phyloP scores from a whole-genome alignment of 1,284 basidiomycete species.

The Ceratorhiza oryzae-sativae region DNA sequence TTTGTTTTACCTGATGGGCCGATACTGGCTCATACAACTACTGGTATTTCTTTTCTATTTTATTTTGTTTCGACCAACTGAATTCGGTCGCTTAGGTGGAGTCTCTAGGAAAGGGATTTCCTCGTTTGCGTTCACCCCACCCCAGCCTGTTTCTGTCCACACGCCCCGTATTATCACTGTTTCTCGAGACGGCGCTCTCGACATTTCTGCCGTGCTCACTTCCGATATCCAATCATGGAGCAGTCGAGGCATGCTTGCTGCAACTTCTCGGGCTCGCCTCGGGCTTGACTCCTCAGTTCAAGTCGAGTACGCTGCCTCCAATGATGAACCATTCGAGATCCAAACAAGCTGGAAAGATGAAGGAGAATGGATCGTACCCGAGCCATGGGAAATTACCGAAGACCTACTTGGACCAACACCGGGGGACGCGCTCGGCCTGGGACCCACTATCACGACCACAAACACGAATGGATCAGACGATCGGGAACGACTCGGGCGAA shows the following conservation, averaged over 20 bases:
- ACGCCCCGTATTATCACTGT: constrained; percentile 40
- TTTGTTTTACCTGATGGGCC: constrained; percentile 14
- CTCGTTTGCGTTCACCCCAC: constrained; percentile 41
- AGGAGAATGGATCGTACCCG: constrained; percentile 33
- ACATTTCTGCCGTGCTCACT: constrained; percentile 37
- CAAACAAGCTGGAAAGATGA: constrained; percentile 28
- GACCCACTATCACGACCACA: neutral
- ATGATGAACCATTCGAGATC: constrained; percentile 28
- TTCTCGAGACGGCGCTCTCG: constrained; percentile 37
- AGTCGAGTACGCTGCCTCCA: neutral
- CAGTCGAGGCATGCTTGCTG: constrained; percentile 40
- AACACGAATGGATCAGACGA: neutral
- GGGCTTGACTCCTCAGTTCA: neutral
- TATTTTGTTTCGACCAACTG: neutral
- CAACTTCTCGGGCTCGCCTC: constrained; percentile 18
- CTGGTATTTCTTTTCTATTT: neutral
- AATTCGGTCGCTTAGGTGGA: neutral
- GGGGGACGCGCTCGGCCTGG: constrained; percentile 32
- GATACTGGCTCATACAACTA: constrained; percentile 27
- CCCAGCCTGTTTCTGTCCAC: neutral
- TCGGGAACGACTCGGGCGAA: constrained; percentile 1
- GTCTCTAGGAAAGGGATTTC: constrained; percentile 11
- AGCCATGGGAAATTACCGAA: constrained; percentile 42
- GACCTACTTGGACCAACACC: constrained; percentile 11
- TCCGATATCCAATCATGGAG: constrained; percentile 42